Conservation (phyloP, 352 stramenopile species). For the Pythium apleroticum region DNA sequence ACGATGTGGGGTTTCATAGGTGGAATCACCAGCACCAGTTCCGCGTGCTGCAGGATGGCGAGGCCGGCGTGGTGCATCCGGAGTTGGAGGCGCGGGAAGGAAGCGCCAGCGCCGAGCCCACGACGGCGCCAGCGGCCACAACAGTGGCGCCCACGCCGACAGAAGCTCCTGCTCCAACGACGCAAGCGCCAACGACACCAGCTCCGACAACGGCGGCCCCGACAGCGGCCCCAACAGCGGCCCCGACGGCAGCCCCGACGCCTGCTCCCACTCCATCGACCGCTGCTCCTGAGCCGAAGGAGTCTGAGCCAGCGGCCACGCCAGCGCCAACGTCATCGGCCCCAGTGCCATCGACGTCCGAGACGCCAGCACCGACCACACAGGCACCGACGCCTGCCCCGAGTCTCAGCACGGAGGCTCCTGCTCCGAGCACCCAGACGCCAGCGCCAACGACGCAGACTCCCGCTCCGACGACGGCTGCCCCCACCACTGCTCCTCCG, state of each 20-base stretch:
- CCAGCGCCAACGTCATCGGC: not conserved
- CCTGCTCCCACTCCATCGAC: conserved; percentile 2
- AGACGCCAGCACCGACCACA: conserved; percentile 7
- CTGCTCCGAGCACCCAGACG: conserved; percentile 9
- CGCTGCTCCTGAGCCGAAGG: not conserved
- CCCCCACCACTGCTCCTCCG: not conserved
- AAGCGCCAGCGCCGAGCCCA: not conserved
- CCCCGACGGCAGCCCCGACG: not conserved
- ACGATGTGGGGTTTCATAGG: not conserved
- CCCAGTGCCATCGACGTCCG: conserved; percentile 6
- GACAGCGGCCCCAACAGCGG: no score
- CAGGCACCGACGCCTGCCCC: conserved; percentile 7
- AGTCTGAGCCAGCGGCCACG: not conserved
- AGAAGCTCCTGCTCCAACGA: not conserved
- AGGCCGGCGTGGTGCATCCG: conserved; percentile 1
- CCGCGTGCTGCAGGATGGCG: not conserved
- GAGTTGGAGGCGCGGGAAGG: conserved; percentile 11
- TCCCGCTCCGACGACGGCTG: not conserved
- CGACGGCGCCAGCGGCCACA: not conserved
- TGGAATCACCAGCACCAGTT: not conserved
- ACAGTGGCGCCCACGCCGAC: not conserved
- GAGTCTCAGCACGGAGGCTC: conserved; percentile 14
- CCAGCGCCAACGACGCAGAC: conserved; percentile 13
- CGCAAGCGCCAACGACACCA: conserved; percentile 13
- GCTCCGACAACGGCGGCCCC: conserved; percentile 19